Evolutionary conservation across 768 basidiomycete genomes (phyloP).

Genomic region (Leucosporidium yakuticum): DNA sequence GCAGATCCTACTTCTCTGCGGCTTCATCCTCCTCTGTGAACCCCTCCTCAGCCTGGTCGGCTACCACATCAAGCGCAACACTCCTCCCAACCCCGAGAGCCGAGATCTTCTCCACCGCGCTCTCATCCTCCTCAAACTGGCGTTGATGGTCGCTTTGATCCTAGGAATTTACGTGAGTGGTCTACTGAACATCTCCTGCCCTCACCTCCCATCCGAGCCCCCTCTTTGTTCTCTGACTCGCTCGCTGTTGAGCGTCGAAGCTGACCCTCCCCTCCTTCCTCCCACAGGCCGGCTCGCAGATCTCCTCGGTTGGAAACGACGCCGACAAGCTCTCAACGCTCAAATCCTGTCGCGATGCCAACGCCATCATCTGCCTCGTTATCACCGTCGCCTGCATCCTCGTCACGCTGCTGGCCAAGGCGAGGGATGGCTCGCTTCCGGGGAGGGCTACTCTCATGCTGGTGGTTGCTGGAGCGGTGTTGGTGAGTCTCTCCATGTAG

Average conservation of each 20-base stretch:
- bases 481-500: too few relatives aligned
- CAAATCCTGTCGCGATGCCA: background rate
- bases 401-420: background rate
- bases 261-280: too few relatives aligned
- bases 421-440: background rate
- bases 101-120: background rate
- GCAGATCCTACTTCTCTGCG: background rate
- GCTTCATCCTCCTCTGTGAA: constrained; percentile 1
- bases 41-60: background rate
- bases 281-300: background rate
- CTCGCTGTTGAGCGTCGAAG: background rate
- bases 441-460: background rate
- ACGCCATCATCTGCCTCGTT: background rate
- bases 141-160: background rate
- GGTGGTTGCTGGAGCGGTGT: background rate
- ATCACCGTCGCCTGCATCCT: background rate
- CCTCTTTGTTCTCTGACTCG: background rate
- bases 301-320: background rate
- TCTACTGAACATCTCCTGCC: too few relatives aligned
- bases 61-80: constrained; percentile 2
- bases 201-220: background rate
- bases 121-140: background rate
- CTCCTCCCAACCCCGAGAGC: background rate
- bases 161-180: constrained; percentile 1
- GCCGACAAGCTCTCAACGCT: background rate